Evolutionary conservation across 495 filamentous ascomycete species (phyloP).

Genomic region (Penicillium robsamsonii): DNA sequence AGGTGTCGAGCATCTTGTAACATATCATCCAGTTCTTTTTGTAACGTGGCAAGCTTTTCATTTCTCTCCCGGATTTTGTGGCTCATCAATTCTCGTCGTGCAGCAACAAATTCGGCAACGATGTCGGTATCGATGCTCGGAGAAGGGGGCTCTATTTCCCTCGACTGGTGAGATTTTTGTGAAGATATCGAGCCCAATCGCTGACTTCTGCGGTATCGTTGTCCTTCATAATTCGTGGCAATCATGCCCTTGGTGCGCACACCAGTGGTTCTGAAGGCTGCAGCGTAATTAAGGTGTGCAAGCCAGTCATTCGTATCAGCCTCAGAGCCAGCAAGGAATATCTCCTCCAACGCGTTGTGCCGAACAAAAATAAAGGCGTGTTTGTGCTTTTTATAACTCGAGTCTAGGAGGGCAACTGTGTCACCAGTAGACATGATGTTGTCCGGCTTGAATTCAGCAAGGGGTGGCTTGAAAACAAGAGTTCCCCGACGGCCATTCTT

Average conservation of each 20-base stretch:
- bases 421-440: slow-evolving; percentile 87
- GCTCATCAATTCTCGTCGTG: slow-evolving; percentile 75
- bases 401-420: slow-evolving; percentile 83
- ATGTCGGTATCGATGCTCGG: slow-evolving; percentile 74
- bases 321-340: slow-evolving; percentile 85
- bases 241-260: slow-evolving; percentile 86
- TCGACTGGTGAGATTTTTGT: slow-evolving; percentile 25
- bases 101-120: slow-evolving; percentile 75
- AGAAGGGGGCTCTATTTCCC: slow-evolving; percentile 40
- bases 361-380: slow-evolving; percentile 88
- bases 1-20: slow-evolving; percentile 92
- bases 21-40: slow-evolving; percentile 75
- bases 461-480: slow-evolving; percentile 82
- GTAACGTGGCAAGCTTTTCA: slow-evolving; percentile 68
- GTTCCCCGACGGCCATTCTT: slow-evolving; percentile 54
- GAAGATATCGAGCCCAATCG: slow-evolving; percentile 58
- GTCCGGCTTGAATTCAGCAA: slow-evolving; percentile 91
- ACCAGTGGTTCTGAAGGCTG: slow-evolving; percentile 88
- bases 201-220: slow-evolving; percentile 67
- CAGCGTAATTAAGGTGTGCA: slow-evolving; percentile 92
- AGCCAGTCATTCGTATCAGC: slow-evolving; percentile 96
- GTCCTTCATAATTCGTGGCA: slow-evolving; percentile 80
- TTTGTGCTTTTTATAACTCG: slow-evolving; percentile 92
- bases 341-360: slow-evolving; percentile 86
- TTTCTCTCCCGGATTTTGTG: slow-evolving; percentile 81